Base-by-base conservation (phyloP, 768 basidiomycete genomes). In the Fibroporia radiculosa region DNA sequence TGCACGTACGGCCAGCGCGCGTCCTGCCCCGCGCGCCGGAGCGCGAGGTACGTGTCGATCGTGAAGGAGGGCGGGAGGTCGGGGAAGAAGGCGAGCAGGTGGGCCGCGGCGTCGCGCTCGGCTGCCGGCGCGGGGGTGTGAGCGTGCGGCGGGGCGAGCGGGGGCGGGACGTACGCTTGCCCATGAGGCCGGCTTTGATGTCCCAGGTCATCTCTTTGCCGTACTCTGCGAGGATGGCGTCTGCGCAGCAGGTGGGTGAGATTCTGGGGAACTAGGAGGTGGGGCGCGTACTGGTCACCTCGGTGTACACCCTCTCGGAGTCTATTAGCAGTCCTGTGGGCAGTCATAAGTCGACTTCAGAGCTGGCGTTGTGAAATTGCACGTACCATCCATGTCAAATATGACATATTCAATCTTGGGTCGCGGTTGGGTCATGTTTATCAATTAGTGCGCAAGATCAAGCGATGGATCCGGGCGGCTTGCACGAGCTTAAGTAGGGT, bases 101-200 rank as follows among this genome's bases (percentile, higher is more conserved):
- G 72, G n/a, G 67, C 62, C 2, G 76, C 75, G 1, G 84, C 76
- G 35, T 74, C 75, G 28, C 68, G 62, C 65, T 84, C 82, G 47
- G 83, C 90, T 86, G 56, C 1, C 44, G n/a, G 16, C 11, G 31
- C 13, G 25, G 32, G 25, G 16, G 22, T 4, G 28, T 16, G 10
- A 1, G 20, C 16, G 22, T 35, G 41, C 14, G 44, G 39, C 10
- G 23, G 31, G 26, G 12, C 22, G 12, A 16, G 27, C 35, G 22
- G 35, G 19, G 23, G 39, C 18, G 34, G 34, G n/a, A 61, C 70
- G 44, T 38, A 87, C 88, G 77, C 69, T 84, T 86, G 44, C 89
- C 89, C 89, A 91, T 92, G 46, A 84, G 75, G 0, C 82, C 84
- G n/a, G 84, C 80, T 58, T 91, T 90, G 46, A 91, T 87, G 45